Conservation (phyloP, 2,329 filamentous ascomycete species). For the Epicoccum nigrum region DNA sequence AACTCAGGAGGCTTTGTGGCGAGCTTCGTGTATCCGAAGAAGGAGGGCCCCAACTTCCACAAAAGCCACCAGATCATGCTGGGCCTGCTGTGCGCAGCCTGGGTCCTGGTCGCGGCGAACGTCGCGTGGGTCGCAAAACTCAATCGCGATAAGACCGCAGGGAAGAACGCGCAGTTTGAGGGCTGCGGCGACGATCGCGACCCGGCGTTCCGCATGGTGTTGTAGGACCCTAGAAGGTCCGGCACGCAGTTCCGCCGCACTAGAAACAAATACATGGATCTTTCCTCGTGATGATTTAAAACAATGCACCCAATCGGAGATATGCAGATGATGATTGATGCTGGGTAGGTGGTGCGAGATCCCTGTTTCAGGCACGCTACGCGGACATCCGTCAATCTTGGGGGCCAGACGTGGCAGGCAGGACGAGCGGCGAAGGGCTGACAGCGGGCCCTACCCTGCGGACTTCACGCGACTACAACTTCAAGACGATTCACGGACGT, state of each 20-base stretch:
- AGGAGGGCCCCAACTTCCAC: slow-evolving; percentile 63
- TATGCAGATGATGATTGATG: no score
- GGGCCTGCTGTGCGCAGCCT: slow-evolving; percentile 65
- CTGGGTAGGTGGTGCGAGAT: not conserved
- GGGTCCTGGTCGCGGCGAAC: slow-evolving; percentile 68
- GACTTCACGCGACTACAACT: not conserved
- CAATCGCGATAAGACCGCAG: slow-evolving; percentile 65
- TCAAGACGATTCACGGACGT: not conserved
- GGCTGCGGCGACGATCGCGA: slow-evolving; percentile 69
- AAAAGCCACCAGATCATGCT: slow-evolving; percentile 67
- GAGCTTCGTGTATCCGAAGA: slow-evolving; percentile 66
- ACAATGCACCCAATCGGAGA: no score
- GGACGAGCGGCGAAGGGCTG: not conserved
- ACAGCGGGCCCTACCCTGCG: not conserved
- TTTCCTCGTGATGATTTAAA: not conserved
- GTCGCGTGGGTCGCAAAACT: slow-evolving; percentile 68
- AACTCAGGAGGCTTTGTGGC: slow-evolving; percentile 72
- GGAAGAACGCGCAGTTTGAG: slow-evolving; percentile 64
- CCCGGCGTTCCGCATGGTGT: slow-evolving; percentile 65
- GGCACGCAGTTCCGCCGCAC: no score
- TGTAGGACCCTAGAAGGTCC: slow-evolving; percentile 50
- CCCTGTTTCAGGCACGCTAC: not conserved
- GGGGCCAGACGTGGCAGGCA: not conserved
- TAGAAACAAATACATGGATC: not conserved
- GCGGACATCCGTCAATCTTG: not conserved